These are phyloP conservation scores for Candida caryicola DNA, from an alignment of 805 yeast species.

Conservation along the genomic window DNA sequence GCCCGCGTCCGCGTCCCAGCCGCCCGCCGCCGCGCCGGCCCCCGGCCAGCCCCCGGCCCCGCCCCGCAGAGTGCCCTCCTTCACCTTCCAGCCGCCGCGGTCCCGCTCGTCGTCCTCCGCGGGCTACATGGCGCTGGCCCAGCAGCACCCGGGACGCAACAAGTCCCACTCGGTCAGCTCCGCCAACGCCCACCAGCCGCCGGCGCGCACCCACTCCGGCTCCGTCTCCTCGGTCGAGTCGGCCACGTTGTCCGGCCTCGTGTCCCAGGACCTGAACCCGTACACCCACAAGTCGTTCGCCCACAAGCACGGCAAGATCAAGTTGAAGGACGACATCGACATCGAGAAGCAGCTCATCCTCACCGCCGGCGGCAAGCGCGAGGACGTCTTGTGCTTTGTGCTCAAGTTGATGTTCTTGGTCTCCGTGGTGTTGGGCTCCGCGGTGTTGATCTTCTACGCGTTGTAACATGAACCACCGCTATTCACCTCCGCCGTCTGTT, in stretches of 20 bases:
- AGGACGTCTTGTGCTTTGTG: slow-evolving; percentile 31
- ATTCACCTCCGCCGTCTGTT: not conserved
- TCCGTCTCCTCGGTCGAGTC: slow-evolving; percentile 21
- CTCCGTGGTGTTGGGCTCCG: slow-evolving; percentile 29
- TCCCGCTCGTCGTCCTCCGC: slow-evolving; percentile 12
- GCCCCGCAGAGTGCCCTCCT: slow-evolving; percentile 4
- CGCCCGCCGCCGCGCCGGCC: not conserved
- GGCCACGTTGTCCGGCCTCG: slow-evolving; percentile 9
- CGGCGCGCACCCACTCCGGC: slow-evolving; percentile 21
- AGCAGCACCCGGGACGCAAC: slow-evolving; percentile 4
- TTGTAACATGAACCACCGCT: slow-evolving; percentile 12
- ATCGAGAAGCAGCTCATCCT: slow-evolving; percentile 36
- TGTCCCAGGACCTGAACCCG: slow-evolving; percentile 12
- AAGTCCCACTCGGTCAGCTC: slow-evolving; percentile 7
- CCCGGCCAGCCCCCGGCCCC: not conserved
- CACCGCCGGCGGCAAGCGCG: slow-evolving; percentile 38
- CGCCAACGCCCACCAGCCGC: not conserved
- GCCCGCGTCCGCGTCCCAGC: too few relatives aligned
- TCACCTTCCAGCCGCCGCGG: slow-evolving; percentile 6
- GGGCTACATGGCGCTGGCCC: slow-evolving; percentile 2
- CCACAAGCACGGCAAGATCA: slow-evolving; percentile 20
- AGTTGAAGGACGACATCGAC: slow-evolving; percentile 29
- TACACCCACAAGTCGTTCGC: slow-evolving; percentile 1
- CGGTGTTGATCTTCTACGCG: slow-evolving; percentile 36
- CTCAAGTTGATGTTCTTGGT: slow-evolving; percentile 29